Evolutionary conservation across 192 early-diverging fungal genomes (phyloP).

Genomic region (Oehlia diaphana): DNA sequence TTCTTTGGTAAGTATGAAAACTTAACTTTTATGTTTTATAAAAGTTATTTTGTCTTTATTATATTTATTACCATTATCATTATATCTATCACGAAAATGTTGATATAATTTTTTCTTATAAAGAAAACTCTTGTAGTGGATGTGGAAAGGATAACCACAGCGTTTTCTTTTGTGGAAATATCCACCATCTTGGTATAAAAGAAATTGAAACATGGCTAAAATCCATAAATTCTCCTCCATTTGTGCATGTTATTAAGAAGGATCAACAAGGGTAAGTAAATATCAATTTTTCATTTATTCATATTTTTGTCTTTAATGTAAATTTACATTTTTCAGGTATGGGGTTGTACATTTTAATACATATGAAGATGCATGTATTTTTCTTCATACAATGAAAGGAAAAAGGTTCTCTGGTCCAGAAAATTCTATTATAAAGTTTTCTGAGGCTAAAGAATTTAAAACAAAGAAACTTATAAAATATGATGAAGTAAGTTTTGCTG

Average conservation of each 20-base stretch:
- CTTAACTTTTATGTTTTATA: too few species aligned
- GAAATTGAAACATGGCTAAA: not conserved
- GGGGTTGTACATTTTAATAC: not conserved
- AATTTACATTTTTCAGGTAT: not conserved
- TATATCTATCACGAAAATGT: too few species aligned
- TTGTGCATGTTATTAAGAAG: not conserved
- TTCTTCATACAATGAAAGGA: not conserved
- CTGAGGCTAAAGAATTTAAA: too few species aligned
- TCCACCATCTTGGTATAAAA: not conserved
- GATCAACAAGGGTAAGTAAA: not conserved
- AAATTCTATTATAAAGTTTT: too few species aligned
- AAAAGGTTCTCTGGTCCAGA: not conserved
- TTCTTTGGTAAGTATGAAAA: too few species aligned
- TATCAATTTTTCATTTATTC: not conserved
- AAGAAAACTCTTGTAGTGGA: not conserved
- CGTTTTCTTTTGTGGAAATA: not conserved
- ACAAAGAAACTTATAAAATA: too few species aligned
- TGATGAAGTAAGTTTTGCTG: too few species aligned
- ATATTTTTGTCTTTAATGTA: too few species aligned
- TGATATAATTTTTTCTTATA: too few species aligned
- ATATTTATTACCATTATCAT: not conserved
- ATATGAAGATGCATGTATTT: not conserved
- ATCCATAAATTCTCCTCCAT: constrained; percentile 5
- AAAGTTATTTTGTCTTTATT: too few species aligned
- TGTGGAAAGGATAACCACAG: not conserved